phyloP scores from a whole-genome alignment of 805 yeast genomes.

The Saccharomycopsis lassenensis region DNA sequence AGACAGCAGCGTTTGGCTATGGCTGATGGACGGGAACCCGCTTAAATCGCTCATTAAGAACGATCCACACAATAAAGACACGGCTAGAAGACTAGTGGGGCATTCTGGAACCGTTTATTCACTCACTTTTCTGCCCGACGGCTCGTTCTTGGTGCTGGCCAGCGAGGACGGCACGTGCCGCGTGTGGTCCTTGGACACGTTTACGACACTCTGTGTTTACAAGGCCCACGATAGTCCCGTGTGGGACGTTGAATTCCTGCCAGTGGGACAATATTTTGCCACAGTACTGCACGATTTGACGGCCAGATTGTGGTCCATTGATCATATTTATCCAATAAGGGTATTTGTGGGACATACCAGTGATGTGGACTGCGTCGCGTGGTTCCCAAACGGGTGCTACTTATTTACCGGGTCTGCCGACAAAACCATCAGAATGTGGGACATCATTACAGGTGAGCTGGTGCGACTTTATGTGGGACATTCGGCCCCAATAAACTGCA shows the following conservation, averaged over 20 bases:
- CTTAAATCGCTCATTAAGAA: slow-evolving; percentile 48
- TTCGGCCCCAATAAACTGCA: slow-evolving; percentile 73
- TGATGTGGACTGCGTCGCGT: slow-evolving; percentile 89
- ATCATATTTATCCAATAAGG: slow-evolving; percentile 90
- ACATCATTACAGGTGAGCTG: slow-evolving; percentile 74
- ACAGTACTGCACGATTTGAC: slow-evolving; percentile 97
- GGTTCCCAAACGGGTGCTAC: slow-evolving; percentile 94
- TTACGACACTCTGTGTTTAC: slow-evolving; percentile 80
- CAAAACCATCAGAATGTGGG: slow-evolving; percentile 98
- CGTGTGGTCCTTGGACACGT: slow-evolving; percentile 90
- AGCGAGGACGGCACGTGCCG: slow-evolving; percentile 91
- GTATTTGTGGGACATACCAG: slow-evolving; percentile 95
- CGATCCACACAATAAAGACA: slow-evolving; percentile 38
- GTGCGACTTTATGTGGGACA: slow-evolving; percentile 92
- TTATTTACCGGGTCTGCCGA: slow-evolving; percentile 93
- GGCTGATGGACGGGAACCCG: slow-evolving; percentile 91
- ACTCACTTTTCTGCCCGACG: slow-evolving; percentile 82
- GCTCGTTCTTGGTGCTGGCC: slow-evolving; percentile 63
- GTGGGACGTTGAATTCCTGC: slow-evolving; percentile 95
- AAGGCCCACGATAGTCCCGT: slow-evolving; percentile 95
- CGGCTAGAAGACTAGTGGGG: slow-evolving; percentile 53
- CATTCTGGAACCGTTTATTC: slow-evolving; percentile 95
- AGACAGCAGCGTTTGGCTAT: slow-evolving; percentile 79
- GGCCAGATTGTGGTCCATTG: slow-evolving; percentile 95
- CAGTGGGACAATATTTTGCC: slow-evolving; percentile 95